Evolutionary conservation across 2,329 filamentous ascomycete genomes (phyloP).

Genomic region (Exophiala sideris): DNA sequence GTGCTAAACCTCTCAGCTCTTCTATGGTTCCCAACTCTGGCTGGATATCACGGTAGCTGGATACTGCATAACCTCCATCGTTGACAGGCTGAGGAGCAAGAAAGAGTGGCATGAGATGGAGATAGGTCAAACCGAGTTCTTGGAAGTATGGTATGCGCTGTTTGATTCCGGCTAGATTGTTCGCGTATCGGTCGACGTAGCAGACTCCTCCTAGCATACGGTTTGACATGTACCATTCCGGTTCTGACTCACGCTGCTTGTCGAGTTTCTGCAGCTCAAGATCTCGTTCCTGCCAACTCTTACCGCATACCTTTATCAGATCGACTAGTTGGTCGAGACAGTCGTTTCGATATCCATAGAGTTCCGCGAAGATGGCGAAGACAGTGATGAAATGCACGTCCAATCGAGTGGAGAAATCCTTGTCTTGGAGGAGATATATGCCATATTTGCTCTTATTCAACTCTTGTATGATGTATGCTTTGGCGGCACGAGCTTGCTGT

Average conservation of each 20-base stretch:
- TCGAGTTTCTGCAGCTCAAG: conserved; percentile 21
- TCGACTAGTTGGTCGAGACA: conserved; percentile 27
- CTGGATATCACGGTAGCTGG: conserved; percentile 26
- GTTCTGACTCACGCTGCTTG: conserved; percentile 23
- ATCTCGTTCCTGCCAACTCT: conserved; percentile 21
- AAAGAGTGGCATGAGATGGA: conserved; percentile 28
- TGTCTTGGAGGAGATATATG: conserved; percentile 17
- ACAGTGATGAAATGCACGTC: conserved; percentile 27
- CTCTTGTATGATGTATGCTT: conserved; percentile 27
- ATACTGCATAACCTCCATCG: conserved; percentile 27
- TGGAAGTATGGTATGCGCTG: conserved; percentile 26
- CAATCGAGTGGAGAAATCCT: conserved; percentile 20
- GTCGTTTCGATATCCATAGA: conserved; percentile 27
- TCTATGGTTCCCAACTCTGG: conserved; percentile 22
- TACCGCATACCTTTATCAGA: conserved; percentile 25
- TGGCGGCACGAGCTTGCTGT: conserved; percentile 25
- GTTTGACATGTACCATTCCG: conserved; percentile 27
- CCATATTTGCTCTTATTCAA: conserved; percentile 22
- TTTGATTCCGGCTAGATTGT: conserved; percentile 24
- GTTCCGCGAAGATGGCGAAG: conserved; percentile 27
- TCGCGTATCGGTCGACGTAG: conserved; percentile 27
- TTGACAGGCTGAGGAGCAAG: conserved; percentile 23
- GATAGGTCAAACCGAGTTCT: conserved; percentile 27
- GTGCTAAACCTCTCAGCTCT: conserved; percentile 22
- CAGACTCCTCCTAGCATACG: conserved; percentile 28